A percentile compares a stretch with the other conserved stretches of the same genome.
phyloP scores from a whole-genome alignment of 192 early-diverging fungal genomes.

The Thoreauomyces humboldtii region DNA sequence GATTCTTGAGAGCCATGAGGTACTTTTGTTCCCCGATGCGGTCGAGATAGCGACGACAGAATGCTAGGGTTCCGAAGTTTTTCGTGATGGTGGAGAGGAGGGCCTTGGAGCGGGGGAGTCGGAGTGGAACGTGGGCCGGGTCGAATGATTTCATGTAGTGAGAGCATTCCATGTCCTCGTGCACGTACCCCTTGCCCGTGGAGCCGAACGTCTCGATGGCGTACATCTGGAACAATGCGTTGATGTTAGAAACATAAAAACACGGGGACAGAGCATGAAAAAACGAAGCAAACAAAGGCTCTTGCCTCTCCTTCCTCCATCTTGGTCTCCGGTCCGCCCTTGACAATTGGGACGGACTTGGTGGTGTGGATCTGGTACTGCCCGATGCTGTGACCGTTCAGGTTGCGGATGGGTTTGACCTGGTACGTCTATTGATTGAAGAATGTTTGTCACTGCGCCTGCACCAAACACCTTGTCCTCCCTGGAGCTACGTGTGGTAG shows the following conservation, averaged over 20 bases:
- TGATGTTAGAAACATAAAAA: not conserved
- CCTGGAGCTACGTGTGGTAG: too few species aligned
- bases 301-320: slow-evolving; percentile 73
- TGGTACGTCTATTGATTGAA: not conserved
- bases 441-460: too few species aligned
- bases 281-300: too few species aligned
- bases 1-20: slow-evolving; percentile 74
- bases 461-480: too few species aligned
- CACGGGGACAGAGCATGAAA: too few species aligned
- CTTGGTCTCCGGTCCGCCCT: slow-evolving; percentile 80
- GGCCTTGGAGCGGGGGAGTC: slow-evolving; percentile 68
- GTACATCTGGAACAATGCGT: too few species aligned
- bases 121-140: slow-evolving; percentile 59
- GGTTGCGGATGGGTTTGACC: slow-evolving; percentile 92
- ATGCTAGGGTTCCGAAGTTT: slow-evolving; percentile 91
- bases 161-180: slow-evolving; percentile 86
- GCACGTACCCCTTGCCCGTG: slow-evolving; percentile 87
- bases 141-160: slow-evolving; percentile 80
- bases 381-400: slow-evolving; percentile 94
- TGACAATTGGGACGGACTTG: slow-evolving; percentile 94
- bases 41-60: slow-evolving; percentile 94
- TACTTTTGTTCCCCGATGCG: slow-evolving; percentile 91
- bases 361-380: slow-evolving; percentile 90
- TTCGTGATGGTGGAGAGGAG: slow-evolving; percentile 80
- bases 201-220: slow-evolving; percentile 98